A percentile compares a stretch with the other conserved stretches of the same genome.
Conservation (phyloP, 2,329 filamentous ascomycete genomes). For the Calycina herbarum region DNA sequence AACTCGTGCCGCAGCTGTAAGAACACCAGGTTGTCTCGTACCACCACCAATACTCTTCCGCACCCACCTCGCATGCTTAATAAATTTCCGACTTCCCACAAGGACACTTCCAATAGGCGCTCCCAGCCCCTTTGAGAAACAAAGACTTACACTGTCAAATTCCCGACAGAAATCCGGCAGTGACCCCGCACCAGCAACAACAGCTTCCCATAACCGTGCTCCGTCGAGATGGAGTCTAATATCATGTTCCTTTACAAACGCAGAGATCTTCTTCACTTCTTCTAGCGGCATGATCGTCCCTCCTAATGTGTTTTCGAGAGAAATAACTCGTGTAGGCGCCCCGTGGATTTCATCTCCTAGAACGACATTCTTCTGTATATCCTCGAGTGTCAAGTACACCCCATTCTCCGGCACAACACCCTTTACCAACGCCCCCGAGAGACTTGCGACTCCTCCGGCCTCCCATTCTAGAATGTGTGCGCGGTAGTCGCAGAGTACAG, state of each 20-base stretch:
- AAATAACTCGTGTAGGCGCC: slow-evolving; percentile 79
- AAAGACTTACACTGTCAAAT: slow-evolving; percentile 75
- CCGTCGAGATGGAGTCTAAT: slow-evolving; percentile 78
- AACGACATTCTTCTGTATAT: slow-evolving; percentile 66
- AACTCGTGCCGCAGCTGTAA: slow-evolving; percentile 73
- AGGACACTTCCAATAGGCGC: slow-evolving; percentile 79
- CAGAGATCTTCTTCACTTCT: slow-evolving; percentile 68
- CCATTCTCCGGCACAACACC: slow-evolving; percentile 69
- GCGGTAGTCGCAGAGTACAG: slow-evolving; percentile 75
- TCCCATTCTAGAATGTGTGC: slow-evolving; percentile 74
- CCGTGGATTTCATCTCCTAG: slow-evolving; percentile 70
- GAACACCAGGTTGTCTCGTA: slow-evolving; percentile 71
- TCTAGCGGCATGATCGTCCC: slow-evolving; percentile 76
- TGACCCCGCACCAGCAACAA: slow-evolving; percentile 65
- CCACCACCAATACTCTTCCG: slow-evolving; percentile 81
- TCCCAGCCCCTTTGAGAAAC: slow-evolving; percentile 80
- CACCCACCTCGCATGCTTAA: slow-evolving; percentile 70
- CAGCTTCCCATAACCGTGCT: slow-evolving; percentile 79
- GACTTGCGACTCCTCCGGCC: slow-evolving; percentile 63
- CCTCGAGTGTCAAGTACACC: slow-evolving; percentile 58
- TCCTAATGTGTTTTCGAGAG: slow-evolving; percentile 81
- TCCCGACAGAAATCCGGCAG: slow-evolving; percentile 65
- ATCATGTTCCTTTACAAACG: slow-evolving; percentile 63
- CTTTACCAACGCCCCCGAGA: slow-evolving; percentile 71
- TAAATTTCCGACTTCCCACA: slow-evolving; percentile 55